A percentile compares a stretch with the other conserved stretches of the same genome.
Evolutionary conservation across 192 early-diverging fungal species (phyloP).

Genomic region (Gigaspora rosea): DNA sequence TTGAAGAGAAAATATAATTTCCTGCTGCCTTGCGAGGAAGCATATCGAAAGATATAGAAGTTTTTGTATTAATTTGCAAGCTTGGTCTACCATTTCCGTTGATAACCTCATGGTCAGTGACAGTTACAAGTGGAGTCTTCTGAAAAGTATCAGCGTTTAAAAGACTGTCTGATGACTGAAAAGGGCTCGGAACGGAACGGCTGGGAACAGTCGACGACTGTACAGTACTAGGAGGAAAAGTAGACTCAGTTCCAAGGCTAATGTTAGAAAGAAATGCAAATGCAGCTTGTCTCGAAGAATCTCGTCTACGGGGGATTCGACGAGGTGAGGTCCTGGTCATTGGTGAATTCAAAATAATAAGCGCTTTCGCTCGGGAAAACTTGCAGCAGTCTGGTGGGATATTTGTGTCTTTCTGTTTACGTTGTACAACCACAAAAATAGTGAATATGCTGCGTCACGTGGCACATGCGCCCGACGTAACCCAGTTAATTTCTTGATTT

Average conservation of each 20-base stretch:
- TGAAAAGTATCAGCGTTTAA: slow-evolving; percentile 1
- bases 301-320: slow-evolving; percentile 33
- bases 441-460: too few relatives aligned
- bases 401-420: neutral
- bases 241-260: slow-evolving; percentile 32
- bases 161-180: neutral
- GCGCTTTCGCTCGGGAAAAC: slow-evolving; percentile 15
- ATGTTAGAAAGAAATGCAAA: slow-evolving; percentile 32
- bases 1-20: neutral
- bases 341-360: slow-evolving; percentile 26
- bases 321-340: slow-evolving; percentile 33
- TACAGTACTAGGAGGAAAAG: slow-evolving; percentile 3
- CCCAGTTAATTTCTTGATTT: too few relatives aligned
- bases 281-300: slow-evolving; percentile 32
- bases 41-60: neutral
- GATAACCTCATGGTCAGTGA: neutral
- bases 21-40: neutral
- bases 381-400: neutral
- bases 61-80: slow-evolving; percentile 12
- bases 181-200: slow-evolving; percentile 17
- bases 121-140: neutral
- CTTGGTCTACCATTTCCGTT: slow-evolving; percentile 1
- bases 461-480: too few relatives aligned
- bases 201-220: slow-evolving; percentile 23
- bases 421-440: neutral